These are phyloP conservation scores for Sporothrix brasiliensis DNA, from an alignment of 2,329 filamentous ascomycete genomes.

Conservation along the genomic window DNA sequence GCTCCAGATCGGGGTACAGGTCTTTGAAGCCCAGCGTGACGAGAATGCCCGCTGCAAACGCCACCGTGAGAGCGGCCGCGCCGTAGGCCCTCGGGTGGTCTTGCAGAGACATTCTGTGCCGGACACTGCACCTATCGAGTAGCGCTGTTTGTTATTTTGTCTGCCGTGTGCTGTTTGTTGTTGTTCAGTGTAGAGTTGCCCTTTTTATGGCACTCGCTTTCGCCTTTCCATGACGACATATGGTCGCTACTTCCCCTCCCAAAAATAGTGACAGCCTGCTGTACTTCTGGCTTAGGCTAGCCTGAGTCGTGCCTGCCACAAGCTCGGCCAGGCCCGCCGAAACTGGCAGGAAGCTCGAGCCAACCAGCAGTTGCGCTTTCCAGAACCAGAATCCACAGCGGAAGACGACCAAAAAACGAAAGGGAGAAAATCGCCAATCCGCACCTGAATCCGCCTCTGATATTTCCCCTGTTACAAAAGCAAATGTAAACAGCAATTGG, in stretches of 20 bases:
- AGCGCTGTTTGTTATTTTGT: conserved; percentile 11
- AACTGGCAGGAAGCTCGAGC: conserved; percentile 28
- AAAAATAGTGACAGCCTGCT: conserved; percentile 18
- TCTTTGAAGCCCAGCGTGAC: conserved; percentile 79
- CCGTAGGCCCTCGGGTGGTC: conserved; percentile 65
- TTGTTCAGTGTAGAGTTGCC: not conserved
- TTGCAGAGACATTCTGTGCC: conserved; percentile 57
- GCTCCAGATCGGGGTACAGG: conserved; percentile 73
- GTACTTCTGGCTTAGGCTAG: not conserved
- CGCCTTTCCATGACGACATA: conserved; percentile 30
- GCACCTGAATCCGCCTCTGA: not conserved
- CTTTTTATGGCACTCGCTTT: conserved; percentile 13
- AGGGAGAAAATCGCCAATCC: not conserved
- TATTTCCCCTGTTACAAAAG: not conserved
- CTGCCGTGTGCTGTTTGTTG: not conserved
- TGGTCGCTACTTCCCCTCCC: conserved; percentile 23
- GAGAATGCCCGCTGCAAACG: conserved; percentile 77
- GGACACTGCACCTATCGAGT: not conserved
- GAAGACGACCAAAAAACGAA: conserved; percentile 4
- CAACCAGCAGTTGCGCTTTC: conserved; percentile 29
- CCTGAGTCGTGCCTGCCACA: conserved; percentile 18
- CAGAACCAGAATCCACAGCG: conserved; percentile 20
- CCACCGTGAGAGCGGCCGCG: conserved; percentile 66
- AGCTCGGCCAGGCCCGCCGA: conserved; percentile 23
- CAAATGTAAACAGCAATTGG: not conserved